These are phyloP conservation scores for Psilocybe cubensis DNA, from an alignment of 768 basidiomycete species.

Conservation along the genomic window DNA sequence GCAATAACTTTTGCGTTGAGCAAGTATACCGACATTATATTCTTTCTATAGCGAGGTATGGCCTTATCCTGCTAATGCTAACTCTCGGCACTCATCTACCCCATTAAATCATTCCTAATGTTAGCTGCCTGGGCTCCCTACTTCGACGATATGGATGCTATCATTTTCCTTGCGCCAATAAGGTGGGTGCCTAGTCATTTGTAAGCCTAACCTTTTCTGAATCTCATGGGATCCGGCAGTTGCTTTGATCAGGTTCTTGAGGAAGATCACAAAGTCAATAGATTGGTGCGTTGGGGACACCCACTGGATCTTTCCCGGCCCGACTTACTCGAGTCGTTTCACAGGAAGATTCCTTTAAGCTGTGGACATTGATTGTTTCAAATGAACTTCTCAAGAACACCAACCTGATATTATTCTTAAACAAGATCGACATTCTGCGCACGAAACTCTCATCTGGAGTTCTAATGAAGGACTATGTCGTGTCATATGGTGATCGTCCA, in stretches of 20 bases:
- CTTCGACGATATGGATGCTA: slow-evolving; percentile 74
- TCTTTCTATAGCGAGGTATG: slow-evolving; percentile 1
- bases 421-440: slow-evolving; percentile 79
- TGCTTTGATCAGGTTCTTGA: slow-evolving; percentile 72
- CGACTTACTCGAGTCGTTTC: not conserved
- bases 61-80: not conserved
- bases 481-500: slow-evolving; percentile 68
- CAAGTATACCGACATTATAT: slow-evolving; percentile 6
- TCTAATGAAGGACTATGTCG: slow-evolving; percentile 66
- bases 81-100: not conserved
- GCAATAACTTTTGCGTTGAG: not conserved
- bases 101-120: slow-evolving; percentile 7
- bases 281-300: slow-evolving; percentile 47
- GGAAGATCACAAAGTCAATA: slow-evolving; percentile 66
- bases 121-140: slow-evolving; percentile 61
- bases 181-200: slow-evolving; percentile 36
- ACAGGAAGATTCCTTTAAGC: slow-evolving; percentile 75
- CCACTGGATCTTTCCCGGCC: not conserved
- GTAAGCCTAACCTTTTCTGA: slow-evolving; percentile 1
- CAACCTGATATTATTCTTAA: slow-evolving; percentile 79
- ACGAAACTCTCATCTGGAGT: slow-evolving; percentile 68
- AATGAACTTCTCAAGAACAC: slow-evolving; percentile 74
- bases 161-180: slow-evolving; percentile 74
- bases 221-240: slow-evolving; percentile 27
- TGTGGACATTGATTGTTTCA: slow-evolving; percentile 75